Evolutionary conservation across 768 basidiomycete genomes (phyloP), one percentile per base, ranked within the genome.

Genomic region (Naganishia vaughanmartiniae): DNA sequence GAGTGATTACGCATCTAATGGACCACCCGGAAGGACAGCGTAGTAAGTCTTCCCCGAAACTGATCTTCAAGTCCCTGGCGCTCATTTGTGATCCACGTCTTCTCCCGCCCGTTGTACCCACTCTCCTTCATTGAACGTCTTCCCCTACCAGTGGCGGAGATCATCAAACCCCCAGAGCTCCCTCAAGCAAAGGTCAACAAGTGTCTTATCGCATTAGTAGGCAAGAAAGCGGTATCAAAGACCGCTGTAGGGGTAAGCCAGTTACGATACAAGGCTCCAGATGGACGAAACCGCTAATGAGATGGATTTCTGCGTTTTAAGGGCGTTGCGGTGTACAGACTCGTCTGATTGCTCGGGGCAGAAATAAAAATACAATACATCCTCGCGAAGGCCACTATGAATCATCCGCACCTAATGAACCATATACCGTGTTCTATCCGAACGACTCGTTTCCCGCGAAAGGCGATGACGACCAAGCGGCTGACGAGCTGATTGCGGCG

Each of bases 141-240:
- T 26, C 54, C 34, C 39, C 15, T 48, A 9, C 30, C 48, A 95
- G 93, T 94, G 28, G 81, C 85, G 34, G 90, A 92, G 68, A 84
- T 94, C 67, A 86, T 93, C 74, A 85, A 84, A 51, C 88, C 88
- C 1, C 91, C 92, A 0, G 90, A 92, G 73, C 85, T 95, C 45
- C 91, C 89, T 65, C 93, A 95, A 83, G 90, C 92, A 10, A 86
- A 90, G 53, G 93, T 92, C 51, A 95, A 96, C 81, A 94, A 92
- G 79, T 95, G 92, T 74, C 84, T 97, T 45, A 92, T 97, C 65
- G 91, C 92, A 1, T 83, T 97, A 9, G 92, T 94, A 4, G 89
- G 89, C 77, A 85, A 91, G 58, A 95, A 94, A 77, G 85, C 91
- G 24, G 90, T 93, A 0, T 84, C 83, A 68, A 94, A 93, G 80